Evolutionary conservation across 2,329 filamentous ascomycete species (phyloP).

Genomic region (Colletotrichum eremochloae): DNA sequence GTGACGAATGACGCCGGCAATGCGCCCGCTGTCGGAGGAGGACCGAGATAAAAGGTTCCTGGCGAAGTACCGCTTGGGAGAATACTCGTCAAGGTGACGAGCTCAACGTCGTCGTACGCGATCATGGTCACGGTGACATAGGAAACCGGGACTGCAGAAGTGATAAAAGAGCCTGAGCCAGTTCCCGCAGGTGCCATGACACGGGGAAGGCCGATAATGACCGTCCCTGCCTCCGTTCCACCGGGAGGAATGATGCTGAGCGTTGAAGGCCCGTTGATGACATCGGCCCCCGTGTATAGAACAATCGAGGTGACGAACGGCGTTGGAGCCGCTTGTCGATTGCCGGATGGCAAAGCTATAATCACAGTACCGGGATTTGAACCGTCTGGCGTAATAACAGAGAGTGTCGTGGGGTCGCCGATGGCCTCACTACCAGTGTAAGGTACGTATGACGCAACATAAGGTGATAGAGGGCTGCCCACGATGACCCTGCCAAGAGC

Average conservation of each 20-base stretch:
- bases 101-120: neutral
- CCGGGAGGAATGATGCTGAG: slow-evolving; percentile 32
- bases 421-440: slow-evolving; percentile 8
- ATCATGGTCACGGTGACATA: slow-evolving; percentile 2
- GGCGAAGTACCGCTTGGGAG: slow-evolving; percentile 1
- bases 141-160: neutral
- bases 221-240: slow-evolving; percentile 24
- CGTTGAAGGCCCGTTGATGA: slow-evolving; percentile 26
- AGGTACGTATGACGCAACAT: slow-evolving; percentile 8
- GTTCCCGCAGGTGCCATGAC: neutral
- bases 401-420: slow-evolving; percentile 5
- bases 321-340: neutral
- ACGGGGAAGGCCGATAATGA: slow-evolving; percentile 24
- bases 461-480: slow-evolving; percentile 14
- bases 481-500: slow-evolving; percentile 34
- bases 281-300: slow-evolving; percentile 14
- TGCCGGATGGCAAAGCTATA: slow-evolving; percentile 15
- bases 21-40: neutral
- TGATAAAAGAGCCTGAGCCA: slow-evolving; percentile 13
- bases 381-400: slow-evolving; percentile 9
- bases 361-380: slow-evolving; percentile 17
- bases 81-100: slow-evolving; percentile 5
- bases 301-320: slow-evolving; percentile 24
- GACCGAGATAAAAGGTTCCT: slow-evolving; percentile 15
- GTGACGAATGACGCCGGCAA: neutral